Percentiles rank a stretch among this genome's conserved stretches.
These are phyloP conservation scores for Irpex sp. DNA, from an alignment of 1,284 basidiomycete species.

Conservation along the genomic window DNA sequence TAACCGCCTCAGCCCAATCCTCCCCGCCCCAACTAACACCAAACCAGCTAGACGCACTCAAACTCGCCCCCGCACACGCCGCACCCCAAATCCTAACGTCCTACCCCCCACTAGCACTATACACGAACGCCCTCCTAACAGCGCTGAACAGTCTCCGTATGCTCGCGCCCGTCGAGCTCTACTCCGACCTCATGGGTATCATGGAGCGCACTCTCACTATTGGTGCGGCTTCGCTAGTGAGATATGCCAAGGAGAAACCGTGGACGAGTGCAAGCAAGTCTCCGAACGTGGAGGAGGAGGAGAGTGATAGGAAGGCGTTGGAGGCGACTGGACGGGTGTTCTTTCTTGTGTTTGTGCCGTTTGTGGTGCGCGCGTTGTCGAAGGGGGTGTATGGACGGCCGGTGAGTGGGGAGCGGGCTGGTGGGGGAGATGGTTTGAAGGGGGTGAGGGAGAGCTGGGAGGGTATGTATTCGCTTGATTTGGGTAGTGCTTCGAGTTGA, in stretches of 20 bases:
- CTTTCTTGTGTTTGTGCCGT: slow-evolving; percentile 58
- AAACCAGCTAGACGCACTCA: slow-evolving; percentile 17
- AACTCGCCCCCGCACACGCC: slow-evolving; percentile 36
- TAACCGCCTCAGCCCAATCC: slow-evolving; percentile 12
- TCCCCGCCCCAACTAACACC: slow-evolving; percentile 24
- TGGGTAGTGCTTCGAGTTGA: neutral
- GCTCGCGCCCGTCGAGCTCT: slow-evolving; percentile 63
- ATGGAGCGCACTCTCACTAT: slow-evolving; percentile 49
- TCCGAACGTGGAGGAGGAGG: slow-evolving; percentile 28
- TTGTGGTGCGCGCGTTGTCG: slow-evolving; percentile 58
- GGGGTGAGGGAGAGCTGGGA: slow-evolving; percentile 4
- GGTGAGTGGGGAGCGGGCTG: too few species aligned
- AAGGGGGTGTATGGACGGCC: slow-evolving; percentile 60
- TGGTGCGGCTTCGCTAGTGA: slow-evolving; percentile 31
- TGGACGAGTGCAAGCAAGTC: slow-evolving; percentile 19
- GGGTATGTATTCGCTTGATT: neutral
- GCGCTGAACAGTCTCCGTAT: slow-evolving; percentile 80
- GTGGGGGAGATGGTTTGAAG: neutral
- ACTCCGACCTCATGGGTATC: slow-evolving; percentile 37
- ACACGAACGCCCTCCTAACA: slow-evolving; percentile 70
- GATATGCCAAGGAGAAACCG: slow-evolving; percentile 16
- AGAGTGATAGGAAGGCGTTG: slow-evolving; percentile 38
- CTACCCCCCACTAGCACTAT: slow-evolving; percentile 73
- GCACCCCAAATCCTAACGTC: slow-evolving; percentile 67
- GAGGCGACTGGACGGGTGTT: slow-evolving; percentile 53